Evolutionary conservation across 352 stramenopile species (phyloP).

Genomic region (Lagenidium sp.): DNA sequence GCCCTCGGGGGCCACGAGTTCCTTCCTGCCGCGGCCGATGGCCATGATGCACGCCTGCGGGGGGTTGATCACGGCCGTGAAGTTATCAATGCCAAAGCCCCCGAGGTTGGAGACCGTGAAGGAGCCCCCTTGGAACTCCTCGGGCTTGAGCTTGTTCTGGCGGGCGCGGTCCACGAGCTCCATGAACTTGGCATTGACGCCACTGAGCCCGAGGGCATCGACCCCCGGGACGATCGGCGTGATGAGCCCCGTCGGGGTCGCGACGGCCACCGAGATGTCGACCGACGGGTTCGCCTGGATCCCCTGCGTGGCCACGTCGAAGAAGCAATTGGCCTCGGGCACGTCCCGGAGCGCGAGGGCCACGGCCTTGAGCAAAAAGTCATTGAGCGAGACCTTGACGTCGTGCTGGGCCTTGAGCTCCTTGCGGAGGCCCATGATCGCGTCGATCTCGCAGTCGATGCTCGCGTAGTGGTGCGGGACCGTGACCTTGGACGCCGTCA

Average conservation of each 20-base stretch:
- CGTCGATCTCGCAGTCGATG: slow-evolving; percentile 95
- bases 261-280: slow-evolving; percentile 98
- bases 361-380: slow-evolving; percentile 97
- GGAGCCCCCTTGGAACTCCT: slow-evolving; percentile 98
- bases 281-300: slow-evolving; percentile 85
- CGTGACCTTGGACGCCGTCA: slow-evolving; percentile 94
- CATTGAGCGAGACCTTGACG: slow-evolving; percentile 98
- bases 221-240: slow-evolving; percentile 96
- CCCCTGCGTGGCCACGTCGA: slow-evolving; percentile 42
- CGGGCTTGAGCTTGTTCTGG: slow-evolving; percentile 95
- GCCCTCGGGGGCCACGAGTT: slow-evolving; percentile 60
- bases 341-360: slow-evolving; percentile 96
- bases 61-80: slow-evolving; percentile 98
- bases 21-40: slow-evolving; percentile 89
- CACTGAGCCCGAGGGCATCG: slow-evolving; percentile 89
- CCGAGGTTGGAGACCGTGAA: slow-evolving; percentile 99
- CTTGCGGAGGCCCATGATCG: slow-evolving; percentile 88
- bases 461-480: slow-evolving; percentile 97
- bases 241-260: slow-evolving; percentile 96
- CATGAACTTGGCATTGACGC: slow-evolving; percentile 94
- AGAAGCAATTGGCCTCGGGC: slow-evolving; percentile 88
- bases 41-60: slow-evolving; percentile 98
- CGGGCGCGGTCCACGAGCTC: slow-evolving; percentile 95
- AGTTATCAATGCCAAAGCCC: slow-evolving; percentile 97
- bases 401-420: slow-evolving; percentile 88